Evolutionary conservation across 495 filamentous ascomycete genomes (phyloP).

Genomic region (Aspergillus conjunctus): DNA sequence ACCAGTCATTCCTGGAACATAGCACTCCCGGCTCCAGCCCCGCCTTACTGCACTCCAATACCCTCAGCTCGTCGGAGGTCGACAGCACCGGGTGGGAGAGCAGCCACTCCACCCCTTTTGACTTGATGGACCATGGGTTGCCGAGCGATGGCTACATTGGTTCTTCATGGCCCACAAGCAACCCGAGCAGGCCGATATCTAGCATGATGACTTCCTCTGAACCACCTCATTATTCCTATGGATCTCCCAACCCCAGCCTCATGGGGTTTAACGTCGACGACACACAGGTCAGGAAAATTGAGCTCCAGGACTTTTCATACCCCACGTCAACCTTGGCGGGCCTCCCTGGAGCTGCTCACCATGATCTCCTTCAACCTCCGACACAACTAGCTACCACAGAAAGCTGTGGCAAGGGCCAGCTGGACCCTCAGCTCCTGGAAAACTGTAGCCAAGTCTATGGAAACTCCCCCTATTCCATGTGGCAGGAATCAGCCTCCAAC

Average conservation of each 20-base stretch:
- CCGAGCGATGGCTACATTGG: slow-evolving; percentile 33
- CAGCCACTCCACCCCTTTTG: slow-evolving; percentile 40
- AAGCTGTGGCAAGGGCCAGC: slow-evolving; percentile 30
- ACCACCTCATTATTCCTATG: slow-evolving; percentile 64
- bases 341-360: slow-evolving; percentile 56
- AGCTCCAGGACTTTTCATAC: slow-evolving; percentile 37
- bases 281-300: slow-evolving; percentile 34
- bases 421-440: slow-evolving; percentile 49
- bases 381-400: slow-evolving; percentile 25
- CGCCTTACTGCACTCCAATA: slow-evolving; percentile 26
- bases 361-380: slow-evolving; percentile 53
- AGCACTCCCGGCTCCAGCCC: slow-evolving; percentile 29
- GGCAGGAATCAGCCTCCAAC: slow-evolving; percentile 22
- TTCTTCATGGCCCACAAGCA: slow-evolving; percentile 46
- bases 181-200: slow-evolving; percentile 63
- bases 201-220: slow-evolving; percentile 54
- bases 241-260: slow-evolving; percentile 43
- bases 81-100: slow-evolving; percentile 33
- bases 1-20: slow-evolving; percentile 11
- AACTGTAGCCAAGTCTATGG: slow-evolving; percentile 18
- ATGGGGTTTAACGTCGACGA: slow-evolving; percentile 33
- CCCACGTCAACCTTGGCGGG: slow-evolving; percentile 44
- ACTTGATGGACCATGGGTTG: slow-evolving; percentile 30
- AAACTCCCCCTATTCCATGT: slow-evolving; percentile 21
- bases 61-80: slow-evolving; percentile 33